phyloP scores from a whole-genome alignment of 257 asterid genomes.

The Nemophila menziesii region DNA sequence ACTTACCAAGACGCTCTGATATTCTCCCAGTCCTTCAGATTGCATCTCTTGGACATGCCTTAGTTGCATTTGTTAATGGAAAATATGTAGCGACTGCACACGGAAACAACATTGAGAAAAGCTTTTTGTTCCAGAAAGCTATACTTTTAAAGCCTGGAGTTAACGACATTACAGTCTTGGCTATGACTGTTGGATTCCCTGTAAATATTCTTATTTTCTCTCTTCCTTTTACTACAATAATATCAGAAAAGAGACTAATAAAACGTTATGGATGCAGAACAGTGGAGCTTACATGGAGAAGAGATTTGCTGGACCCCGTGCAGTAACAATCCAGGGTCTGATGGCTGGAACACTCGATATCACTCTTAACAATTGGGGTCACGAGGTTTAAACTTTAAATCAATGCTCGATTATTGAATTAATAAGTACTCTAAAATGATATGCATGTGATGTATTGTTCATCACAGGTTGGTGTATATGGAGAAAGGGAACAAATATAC shows the following conservation, averaged over 20 bases:
- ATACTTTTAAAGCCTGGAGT: constrained; percentile 27
- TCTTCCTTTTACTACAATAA: no score
- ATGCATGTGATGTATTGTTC: neutral
- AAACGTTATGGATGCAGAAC: constrained; percentile 23
- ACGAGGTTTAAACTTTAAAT: constrained; percentile 19
- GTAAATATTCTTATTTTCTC: constrained; percentile 15
- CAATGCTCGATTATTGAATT: neutral
- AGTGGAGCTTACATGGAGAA: constrained; percentile 83
- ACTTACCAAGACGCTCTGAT: constrained; percentile 61
- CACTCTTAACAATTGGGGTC: constrained; percentile 46
- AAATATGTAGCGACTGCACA: constrained; percentile 44
- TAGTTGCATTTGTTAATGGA: constrained; percentile 52
- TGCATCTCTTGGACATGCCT: constrained; percentile 66
- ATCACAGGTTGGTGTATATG: constrained; percentile 22
- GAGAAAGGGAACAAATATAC: constrained; percentile 30
- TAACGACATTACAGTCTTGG: constrained; percentile 44
- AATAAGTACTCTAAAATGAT: no score
- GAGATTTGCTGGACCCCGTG: constrained; percentile 64
- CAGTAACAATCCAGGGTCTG: constrained; percentile 43
- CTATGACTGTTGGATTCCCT: constrained; percentile 71
- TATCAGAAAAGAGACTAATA: neutral
- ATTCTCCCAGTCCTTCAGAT: constrained; percentile 49
- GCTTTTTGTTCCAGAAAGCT: constrained; percentile 37
- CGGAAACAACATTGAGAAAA: constrained; percentile 62
- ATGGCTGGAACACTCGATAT: constrained; percentile 71